A percentile compares a stretch with the other conserved stretches of the same genome.
phyloP scores from a whole-genome alignment of 495 filamentous ascomycete species.

The Hypoxylon fragiforme region DNA sequence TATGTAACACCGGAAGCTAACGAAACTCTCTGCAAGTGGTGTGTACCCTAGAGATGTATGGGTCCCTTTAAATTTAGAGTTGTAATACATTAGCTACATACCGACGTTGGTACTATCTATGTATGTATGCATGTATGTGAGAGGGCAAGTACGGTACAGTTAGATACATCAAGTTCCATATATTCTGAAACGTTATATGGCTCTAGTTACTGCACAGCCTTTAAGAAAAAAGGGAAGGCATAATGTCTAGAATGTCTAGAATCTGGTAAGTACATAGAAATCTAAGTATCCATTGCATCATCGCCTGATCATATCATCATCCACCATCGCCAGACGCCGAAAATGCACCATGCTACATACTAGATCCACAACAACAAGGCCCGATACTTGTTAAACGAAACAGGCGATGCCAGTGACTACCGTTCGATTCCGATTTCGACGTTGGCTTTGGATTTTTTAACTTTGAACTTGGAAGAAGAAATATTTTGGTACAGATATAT shows the following conservation, averaged over 20 bases:
- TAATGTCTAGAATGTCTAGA: neutral
- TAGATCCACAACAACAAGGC: conserved; percentile 30
- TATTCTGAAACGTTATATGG: neutral
- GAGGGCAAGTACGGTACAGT: too few species aligned
- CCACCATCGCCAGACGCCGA: conserved; percentile 31
- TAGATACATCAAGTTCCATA: too few species aligned
- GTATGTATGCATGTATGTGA: too few species aligned
- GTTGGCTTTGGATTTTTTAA: conserved; percentile 2
- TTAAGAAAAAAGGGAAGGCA: neutral
- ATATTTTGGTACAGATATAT: too few species aligned
- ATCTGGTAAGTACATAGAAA: neutral
- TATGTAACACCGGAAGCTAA: too few species aligned
- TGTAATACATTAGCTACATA: too few species aligned
- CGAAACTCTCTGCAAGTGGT: too few species aligned
- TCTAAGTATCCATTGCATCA: conserved; percentile 35
- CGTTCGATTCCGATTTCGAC: conserved; percentile 30
- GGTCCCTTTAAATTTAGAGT: too few species aligned
- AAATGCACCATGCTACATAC: conserved; percentile 33
- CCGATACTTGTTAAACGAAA: conserved; percentile 28
- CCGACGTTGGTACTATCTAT: too few species aligned
- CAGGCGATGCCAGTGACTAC: conserved; percentile 26
- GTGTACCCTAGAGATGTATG: neutral
- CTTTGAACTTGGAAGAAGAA: too few species aligned
- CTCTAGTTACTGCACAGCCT: neutral
- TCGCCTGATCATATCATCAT: conserved; percentile 20